Percentiles rank a stretch among this genome's conserved stretches.
These are phyloP conservation scores for Hippophae tibetana DNA, from an alignment of 306 rosid genomes.

Conservation along the genomic window DNA sequence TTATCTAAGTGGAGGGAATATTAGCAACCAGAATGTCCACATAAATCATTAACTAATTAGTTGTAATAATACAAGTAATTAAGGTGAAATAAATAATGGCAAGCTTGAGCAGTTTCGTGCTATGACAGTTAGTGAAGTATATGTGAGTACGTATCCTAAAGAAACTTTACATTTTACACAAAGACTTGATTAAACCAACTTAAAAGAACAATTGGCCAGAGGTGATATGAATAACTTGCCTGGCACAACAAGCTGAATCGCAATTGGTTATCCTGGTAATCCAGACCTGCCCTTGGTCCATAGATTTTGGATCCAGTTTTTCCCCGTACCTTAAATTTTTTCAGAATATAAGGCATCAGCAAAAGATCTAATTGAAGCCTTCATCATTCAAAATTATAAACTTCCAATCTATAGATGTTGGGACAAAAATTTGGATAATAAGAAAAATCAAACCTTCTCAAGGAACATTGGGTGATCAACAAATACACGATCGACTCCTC, in stretches of 20 bases:
- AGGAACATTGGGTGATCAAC: conserved; percentile 40
- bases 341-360: conserved; percentile 7
- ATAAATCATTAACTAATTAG: too few species aligned
- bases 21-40: too few species aligned
- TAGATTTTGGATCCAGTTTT: conserved; percentile 37
- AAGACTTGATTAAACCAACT: too few species aligned
- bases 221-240: conserved; percentile 11
- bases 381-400: not conserved
- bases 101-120: too few species aligned
- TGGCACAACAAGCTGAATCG: conserved; percentile 40
- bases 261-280: conserved; percentile 37
- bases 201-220: too few species aligned
- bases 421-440: not conserved
- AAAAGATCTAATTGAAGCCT: conserved; percentile 1
- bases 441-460: conserved; percentile 21
- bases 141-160: too few species aligned
- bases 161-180: too few species aligned
- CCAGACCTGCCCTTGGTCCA: conserved; percentile 34
- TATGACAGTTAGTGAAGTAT: too few species aligned
- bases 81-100: too few species aligned
- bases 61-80: too few species aligned
- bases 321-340: conserved; percentile 32
- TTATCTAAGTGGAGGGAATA: too few species aligned
- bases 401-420: not conserved
- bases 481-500: conserved; percentile 48